Conservation (phyloP, 2,329 filamentous ascomycete genomes). For the Cordyceps farinosa region DNA sequence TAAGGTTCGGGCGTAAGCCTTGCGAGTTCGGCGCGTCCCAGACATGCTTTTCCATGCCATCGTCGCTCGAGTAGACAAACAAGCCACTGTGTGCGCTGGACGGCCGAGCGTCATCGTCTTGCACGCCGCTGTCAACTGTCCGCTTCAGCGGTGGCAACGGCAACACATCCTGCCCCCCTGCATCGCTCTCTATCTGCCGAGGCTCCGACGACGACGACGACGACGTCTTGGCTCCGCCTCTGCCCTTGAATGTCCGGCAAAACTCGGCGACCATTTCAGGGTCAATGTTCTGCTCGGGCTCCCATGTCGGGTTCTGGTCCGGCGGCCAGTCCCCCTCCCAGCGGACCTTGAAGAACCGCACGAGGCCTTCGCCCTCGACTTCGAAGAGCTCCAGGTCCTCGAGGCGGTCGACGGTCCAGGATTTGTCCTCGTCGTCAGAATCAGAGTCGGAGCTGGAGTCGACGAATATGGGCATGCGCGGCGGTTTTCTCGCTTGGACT, state of each 20-base stretch:
- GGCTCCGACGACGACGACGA: not conserved
- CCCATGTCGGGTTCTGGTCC: conserved; percentile 56
- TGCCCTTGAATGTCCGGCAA: conserved; percentile 24
- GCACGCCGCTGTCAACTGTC: not conserved
- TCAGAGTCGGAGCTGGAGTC: conserved; percentile 1
- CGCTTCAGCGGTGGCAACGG: not conserved
- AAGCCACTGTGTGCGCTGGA: not conserved
- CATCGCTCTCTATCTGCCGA: not conserved
- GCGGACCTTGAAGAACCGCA: conserved; percentile 49
- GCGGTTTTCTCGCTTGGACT: not conserved
- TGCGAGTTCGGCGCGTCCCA: conserved; percentile 8
- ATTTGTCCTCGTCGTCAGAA: conserved; percentile 20
- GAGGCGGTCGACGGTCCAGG: conserved; percentile 44
- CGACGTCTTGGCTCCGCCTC: not conserved
- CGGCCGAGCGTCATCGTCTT: not conserved
- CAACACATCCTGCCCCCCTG: too few species aligned
- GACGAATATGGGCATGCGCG: not conserved
- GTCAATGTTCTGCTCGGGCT: conserved; percentile 51
- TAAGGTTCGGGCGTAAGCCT: not conserved
- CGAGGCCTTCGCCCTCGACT: conserved; percentile 32
- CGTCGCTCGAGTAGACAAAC: conserved; percentile 16
- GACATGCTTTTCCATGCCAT: not conserved
- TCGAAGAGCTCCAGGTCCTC: conserved; percentile 40
- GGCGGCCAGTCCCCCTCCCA: conserved; percentile 57
- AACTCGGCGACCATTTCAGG: conserved; percentile 40